Conservation (phyloP, 148 eudicot genomes). For the Vaccinium macrocarpon region DNA sequence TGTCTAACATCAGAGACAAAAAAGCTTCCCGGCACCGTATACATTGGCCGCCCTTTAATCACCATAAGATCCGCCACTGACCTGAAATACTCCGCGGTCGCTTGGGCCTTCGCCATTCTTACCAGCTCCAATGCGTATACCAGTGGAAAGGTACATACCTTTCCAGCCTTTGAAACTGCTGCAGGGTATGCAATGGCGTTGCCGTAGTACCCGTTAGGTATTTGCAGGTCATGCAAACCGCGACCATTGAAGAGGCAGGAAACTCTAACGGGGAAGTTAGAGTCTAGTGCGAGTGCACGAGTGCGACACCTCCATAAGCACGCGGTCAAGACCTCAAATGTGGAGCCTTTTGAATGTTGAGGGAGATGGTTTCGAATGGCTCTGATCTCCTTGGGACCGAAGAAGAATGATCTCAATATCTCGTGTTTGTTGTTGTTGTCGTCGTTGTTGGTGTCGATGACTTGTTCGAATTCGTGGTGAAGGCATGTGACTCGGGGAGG, state of each 20-base stretch:
- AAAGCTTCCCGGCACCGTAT: conserved; percentile 23
- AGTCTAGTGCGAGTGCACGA: too few relatives aligned
- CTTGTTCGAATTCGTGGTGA: conserved; percentile 16
- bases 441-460: neutral
- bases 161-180: too few relatives aligned
- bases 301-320: too few relatives aligned
- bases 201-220: conserved; percentile 48
- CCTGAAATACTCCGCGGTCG: too few relatives aligned
- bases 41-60: conserved; percentile 6
- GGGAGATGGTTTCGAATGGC: conserved; percentile 8
- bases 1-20: conserved; percentile 34
- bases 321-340: neutral
- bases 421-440: neutral
- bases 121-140: too few relatives aligned
- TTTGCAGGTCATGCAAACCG: conserved; percentile 15
- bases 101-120: too few relatives aligned
- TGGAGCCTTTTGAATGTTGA: conserved; percentile 4
- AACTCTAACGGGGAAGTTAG: too few relatives aligned
- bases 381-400: neutral
- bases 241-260: too few relatives aligned
- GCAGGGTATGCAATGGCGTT: conserved; percentile 25
- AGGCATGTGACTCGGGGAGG: conserved; percentile 14
- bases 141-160: too few relatives aligned
- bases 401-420: neutral
- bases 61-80: too few relatives aligned